A percentile compares a stretch with the other conserved stretches of the same genome.
These are phyloP conservation scores for Lagerstroemia speciosa DNA, from an alignment of 345 rosid species.

Conservation along the genomic window DNA sequence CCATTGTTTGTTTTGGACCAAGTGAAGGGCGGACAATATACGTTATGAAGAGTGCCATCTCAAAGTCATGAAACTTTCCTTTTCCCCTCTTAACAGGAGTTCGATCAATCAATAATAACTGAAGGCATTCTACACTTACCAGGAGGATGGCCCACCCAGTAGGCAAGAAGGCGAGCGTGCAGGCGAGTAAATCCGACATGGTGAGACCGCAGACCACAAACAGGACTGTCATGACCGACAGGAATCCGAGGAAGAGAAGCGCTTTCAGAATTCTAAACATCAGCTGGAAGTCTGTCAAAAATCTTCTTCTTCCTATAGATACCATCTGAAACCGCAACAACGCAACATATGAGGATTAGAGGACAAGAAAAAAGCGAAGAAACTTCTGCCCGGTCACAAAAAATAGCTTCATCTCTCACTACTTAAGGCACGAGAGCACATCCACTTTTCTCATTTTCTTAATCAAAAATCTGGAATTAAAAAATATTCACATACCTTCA, in stretches of 20 bases:
- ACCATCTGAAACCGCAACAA: conserved; percentile 41
- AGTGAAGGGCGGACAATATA: not conserved
- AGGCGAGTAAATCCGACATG: conserved; percentile 60
- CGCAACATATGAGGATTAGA: not conserved
- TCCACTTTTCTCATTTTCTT: not conserved
- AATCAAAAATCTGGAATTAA: not conserved
- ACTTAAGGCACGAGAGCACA: no score
- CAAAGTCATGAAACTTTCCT: not conserved
- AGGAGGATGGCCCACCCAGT: conserved; percentile 89
- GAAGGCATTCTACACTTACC: conserved; percentile 36
- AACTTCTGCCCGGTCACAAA: not conserved
- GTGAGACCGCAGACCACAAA: conserved; percentile 64
- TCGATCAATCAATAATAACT: not conserved
- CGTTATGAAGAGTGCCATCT: not conserved
- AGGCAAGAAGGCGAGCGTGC: conserved; percentile 71
- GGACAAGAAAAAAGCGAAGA: not conserved
- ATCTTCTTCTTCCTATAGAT: conserved; percentile 71
- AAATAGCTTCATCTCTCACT: not conserved
- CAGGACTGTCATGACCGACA: conserved; percentile 77
- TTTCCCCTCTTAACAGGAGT: no score
- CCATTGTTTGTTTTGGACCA: no score
- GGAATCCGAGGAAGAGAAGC: conserved; percentile 77
- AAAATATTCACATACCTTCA: conserved; percentile 49
- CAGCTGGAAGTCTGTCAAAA: conserved; percentile 72
- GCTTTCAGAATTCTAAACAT: conserved; percentile 94